Evolutionary conservation across 2,329 filamentous ascomycete species (phyloP).

Genomic region (Penicillium sp.): DNA sequence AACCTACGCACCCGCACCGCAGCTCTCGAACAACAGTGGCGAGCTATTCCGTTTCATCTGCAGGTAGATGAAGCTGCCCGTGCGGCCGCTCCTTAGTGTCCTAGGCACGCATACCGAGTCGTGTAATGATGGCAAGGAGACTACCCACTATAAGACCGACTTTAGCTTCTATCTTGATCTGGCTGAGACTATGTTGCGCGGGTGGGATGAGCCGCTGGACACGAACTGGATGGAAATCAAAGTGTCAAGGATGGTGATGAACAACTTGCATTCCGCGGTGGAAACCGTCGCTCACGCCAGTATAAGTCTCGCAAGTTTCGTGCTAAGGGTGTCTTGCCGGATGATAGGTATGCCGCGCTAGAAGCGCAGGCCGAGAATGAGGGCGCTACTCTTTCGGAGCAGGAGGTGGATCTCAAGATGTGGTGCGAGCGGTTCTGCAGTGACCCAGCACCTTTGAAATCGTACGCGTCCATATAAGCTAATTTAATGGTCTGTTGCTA

Average conservation of each 20-base stretch:
- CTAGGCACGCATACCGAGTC: constrained; percentile 17
- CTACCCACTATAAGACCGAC: constrained; percentile 12
- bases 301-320: constrained; percentile 14
- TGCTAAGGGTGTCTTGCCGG: not conserved
- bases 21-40: constrained; percentile 13
- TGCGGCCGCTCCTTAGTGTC: constrained; percentile 18
- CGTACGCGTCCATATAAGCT: constrained; percentile 22
- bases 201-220: constrained; percentile 15
- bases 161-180: constrained; percentile 22
- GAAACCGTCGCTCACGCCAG: constrained; percentile 12
- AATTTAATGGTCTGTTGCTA: not conserved
- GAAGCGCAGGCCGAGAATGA: not conserved
- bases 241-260: constrained; percentile 12
- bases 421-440: constrained; percentile 39
- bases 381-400: not conserved
- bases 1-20: constrained; percentile 12
- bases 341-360: constrained; percentile 16
- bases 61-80: constrained; percentile 19
- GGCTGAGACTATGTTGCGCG: constrained; percentile 22
- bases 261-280: constrained; percentile 15
- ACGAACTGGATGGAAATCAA: constrained; percentile 9
- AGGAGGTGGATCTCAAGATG: constrained; percentile 7
- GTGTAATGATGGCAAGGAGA: constrained; percentile 10
- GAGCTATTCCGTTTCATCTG: constrained; percentile 15
- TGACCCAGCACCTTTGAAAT: constrained; percentile 35